Evolutionary conservation across 257 asterid species (phyloP), one percentile per base, ranked within the genome.

Genomic region (Marsdenia floribunda): DNA sequence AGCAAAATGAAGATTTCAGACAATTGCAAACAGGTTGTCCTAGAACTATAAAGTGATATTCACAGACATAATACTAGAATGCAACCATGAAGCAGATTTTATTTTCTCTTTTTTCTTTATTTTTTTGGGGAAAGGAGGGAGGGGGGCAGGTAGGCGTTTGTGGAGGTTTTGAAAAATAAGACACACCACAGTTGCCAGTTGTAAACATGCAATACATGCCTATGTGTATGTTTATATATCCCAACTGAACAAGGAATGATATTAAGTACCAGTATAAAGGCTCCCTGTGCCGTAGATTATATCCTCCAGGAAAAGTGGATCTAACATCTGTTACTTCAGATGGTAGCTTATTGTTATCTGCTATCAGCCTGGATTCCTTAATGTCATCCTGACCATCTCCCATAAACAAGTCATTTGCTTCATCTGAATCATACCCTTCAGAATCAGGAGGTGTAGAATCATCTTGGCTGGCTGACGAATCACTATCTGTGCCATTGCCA

Each of bases 251-350:
- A 53, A 47, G 50, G 42, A 68, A 58, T 44, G 35, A 74, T 8
- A 38, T 42, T 1, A 73, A 55, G 76, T 88, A 94, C 99, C 97
- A 88, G 80, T 88, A 92, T 66, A 84, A 58, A 81, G 99, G 99
- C 77, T 94, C 99, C 72, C 97, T 86, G 75, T 86, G 90, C 47
- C 91, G 90, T 55, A 89, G 95, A 76, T 89, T 78, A 82, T 94
- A 93, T 68, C 95, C 93, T 66, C 93, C 90, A 7, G 91, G 95
- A 50, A 77, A 74, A 2, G 63, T 26, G 55, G 75, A 46, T 73
- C 73, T 73, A 33, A 24, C 49, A 24, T 65, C 80, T 61, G 61
- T 78, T 54, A 37, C 68, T 75, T 84, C 88, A 77, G 70, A 44
- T 66, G 68, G 73, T 18, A 57, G 74, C 46, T 63, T 77, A 54